phyloP scores from a whole-genome alignment of 2,329 filamentous ascomycete species.

The Teratosphaeria viscida region DNA sequence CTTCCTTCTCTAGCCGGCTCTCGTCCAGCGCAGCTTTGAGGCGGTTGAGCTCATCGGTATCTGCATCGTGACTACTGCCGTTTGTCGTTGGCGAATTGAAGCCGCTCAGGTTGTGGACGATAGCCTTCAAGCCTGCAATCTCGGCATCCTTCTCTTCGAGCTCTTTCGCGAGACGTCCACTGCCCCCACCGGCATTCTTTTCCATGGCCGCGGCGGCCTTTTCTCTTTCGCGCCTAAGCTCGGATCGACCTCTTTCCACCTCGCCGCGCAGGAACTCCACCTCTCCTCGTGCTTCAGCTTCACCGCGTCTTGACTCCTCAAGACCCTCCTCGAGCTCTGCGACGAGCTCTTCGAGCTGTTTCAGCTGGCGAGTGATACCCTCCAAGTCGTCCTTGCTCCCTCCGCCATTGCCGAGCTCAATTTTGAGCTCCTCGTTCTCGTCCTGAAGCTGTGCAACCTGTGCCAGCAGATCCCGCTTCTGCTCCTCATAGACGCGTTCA shows the following conservation, averaged over 20 bases:
- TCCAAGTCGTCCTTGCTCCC: conserved; percentile 79
- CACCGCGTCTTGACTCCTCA: conserved; percentile 85
- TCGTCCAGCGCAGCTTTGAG: conserved; percentile 54
- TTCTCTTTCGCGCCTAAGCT: conserved; percentile 79
- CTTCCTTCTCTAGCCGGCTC: conserved; percentile 69
- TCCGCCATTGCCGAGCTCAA: conserved; percentile 28
- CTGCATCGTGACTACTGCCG: conserved; percentile 9
- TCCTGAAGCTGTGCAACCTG: conserved; percentile 66
- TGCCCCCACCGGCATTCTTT: conserved; percentile 34
- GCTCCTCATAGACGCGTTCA: conserved; percentile 88
- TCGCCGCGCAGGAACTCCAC: conserved; percentile 93
- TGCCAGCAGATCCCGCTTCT: conserved; percentile 73
- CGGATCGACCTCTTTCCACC: conserved; percentile 80
- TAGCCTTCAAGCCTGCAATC: conserved; percentile 91
- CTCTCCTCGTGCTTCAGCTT: conserved; percentile 89
- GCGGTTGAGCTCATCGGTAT: conserved; percentile 41
- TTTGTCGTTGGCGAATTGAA: conserved; percentile 47
- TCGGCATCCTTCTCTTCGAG: conserved; percentile 93
- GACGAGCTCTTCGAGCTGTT: conserved; percentile 90
- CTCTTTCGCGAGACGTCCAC: conserved; percentile 50
- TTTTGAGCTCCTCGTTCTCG: conserved; percentile 67
- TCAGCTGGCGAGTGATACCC: conserved; percentile 78
- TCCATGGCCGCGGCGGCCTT: conserved; percentile 57
- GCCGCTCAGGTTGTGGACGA: conserved; percentile 81
- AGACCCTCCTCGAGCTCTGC: conserved; percentile 94